phyloP scores from a whole-genome alignment of 192 early-diverging fungal species.

The Spizellomyces punctatus region DNA sequence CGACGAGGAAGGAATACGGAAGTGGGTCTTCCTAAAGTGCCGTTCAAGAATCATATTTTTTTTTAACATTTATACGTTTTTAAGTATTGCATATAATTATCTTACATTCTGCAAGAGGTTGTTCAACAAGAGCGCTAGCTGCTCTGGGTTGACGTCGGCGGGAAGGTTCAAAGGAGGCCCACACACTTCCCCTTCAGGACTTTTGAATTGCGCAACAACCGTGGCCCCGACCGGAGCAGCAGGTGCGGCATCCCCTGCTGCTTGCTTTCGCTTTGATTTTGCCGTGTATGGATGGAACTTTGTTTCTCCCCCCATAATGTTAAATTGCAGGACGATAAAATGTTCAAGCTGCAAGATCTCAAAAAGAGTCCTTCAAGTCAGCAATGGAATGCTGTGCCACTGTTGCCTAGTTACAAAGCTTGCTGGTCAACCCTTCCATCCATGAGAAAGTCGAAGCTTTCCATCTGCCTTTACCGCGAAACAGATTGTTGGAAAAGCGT shows the following conservation, averaged over 20 bases:
- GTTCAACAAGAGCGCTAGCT: conserved; percentile 87
- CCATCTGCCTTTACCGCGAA: no score
- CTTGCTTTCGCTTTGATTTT: conserved; percentile 32
- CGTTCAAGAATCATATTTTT: not conserved
- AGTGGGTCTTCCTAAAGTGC: conserved; percentile 76
- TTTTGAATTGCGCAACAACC: conserved; percentile 84
- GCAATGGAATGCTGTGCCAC: no score
- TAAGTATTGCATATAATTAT: not conserved
- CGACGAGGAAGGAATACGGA: conserved; percentile 93
- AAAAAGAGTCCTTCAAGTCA: no score
- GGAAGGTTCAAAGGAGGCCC: conserved; percentile 91
- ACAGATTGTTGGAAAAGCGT: no score
- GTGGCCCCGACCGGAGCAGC: conserved; percentile 30
- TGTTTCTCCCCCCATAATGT: conserved; percentile 31
- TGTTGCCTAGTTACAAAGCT: no score
- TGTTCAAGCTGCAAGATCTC: not conserved
- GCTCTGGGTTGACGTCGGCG: conserved; percentile 78
- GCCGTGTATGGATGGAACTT: conserved; percentile 24
- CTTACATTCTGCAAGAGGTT: conserved; percentile 80
- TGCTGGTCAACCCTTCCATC: no score
- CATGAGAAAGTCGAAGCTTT: no score
- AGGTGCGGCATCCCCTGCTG: conserved; percentile 15
- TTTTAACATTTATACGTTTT: not conserved
- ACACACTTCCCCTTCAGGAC: conserved; percentile 71
- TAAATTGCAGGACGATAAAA: not conserved